Base-by-base conservation (phyloP, 768 basidiomycete species). In the Leccinum subgranulosum region DNA sequence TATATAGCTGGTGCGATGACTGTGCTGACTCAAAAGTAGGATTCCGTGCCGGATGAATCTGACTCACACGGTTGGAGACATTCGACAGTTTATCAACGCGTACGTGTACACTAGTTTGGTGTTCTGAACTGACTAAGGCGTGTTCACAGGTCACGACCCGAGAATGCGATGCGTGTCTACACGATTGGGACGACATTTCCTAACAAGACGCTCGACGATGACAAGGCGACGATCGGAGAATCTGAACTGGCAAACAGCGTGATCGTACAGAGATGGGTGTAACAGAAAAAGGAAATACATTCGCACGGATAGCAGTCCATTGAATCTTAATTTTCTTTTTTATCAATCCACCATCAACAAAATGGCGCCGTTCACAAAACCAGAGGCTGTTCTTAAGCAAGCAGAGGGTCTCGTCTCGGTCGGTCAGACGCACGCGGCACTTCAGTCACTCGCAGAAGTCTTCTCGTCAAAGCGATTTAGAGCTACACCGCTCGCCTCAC, bases 341-440 rank as follows among this genome's bases (percentile, higher is more conserved):
- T 39, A n/a, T 36, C 29, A 29, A 29, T 29, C 15, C 1, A 11
- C 29, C 11, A 9, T 14, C 41, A 9, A 28, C 7, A 12, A 12
- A 15, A 94, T 94, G 92, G 88, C 92, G 63, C 92, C 92, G 65
- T 92, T 91, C 75, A 85, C 89, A 54, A 93, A 92, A 73, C 92
- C 92, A 50, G 91, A 93, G 77, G 90, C 92, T 31, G 87, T 93
- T 61, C 81, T 93, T 67, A 94, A 93, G 79, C 90, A 92, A 71
- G 90, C 92, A n/a, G 90, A 94, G 67, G 93, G 93, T 57, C 90
- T 96, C 55, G 86, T 96, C 66, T 91, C 91, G 57, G 93, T 95
- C 66, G 90, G 90, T 27, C 93, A 95, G 76, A 87, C 85, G 0
- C 88, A 91, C 70, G 93, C 93, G 5, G 94, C 94, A 7, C 83